Evolutionary conservation across 2,329 filamentous ascomycete species (phyloP).

Genomic region (Gaeumannomyces tritici): DNA sequence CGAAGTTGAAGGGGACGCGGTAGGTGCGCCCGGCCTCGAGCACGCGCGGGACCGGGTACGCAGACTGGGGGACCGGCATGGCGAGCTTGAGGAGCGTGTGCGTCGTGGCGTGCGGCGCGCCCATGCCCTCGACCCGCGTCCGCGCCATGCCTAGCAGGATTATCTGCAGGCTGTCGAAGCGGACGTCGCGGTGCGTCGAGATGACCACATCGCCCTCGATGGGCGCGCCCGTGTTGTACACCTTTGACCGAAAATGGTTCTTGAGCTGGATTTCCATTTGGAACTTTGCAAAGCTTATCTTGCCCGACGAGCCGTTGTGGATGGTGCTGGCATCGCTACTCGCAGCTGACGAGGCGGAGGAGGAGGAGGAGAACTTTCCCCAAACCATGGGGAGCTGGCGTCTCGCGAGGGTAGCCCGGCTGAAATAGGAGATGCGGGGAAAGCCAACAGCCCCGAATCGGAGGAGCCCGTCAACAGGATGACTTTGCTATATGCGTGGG

Average conservation of each 20-base stretch:
- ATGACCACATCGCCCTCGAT: conserved; percentile 40
- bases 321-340: conserved; percentile 6
- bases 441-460: neutral
- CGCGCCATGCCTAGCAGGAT: conserved; percentile 39
- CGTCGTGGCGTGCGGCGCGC: conserved; percentile 34
- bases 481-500: neutral
- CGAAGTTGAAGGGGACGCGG: conserved; percentile 47
- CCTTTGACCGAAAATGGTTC: conserved; percentile 43
- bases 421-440: neutral
- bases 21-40: conserved; percentile 39
- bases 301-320: conserved; percentile 7
- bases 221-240: conserved; percentile 45
- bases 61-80: conserved; percentile 40
- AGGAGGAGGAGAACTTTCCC: conserved; percentile 79
- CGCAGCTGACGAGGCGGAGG: conserved; percentile 49
- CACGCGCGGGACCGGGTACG: conserved; percentile 35
- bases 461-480: neutral
- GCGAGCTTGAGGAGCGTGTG: conserved; percentile 46
- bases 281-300: conserved; percentile 19
- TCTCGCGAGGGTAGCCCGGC: conserved; percentile 16
- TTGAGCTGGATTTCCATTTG: conserved; percentile 39
- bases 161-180: conserved; percentile 43
- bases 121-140: conserved; percentile 41
- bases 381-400: conserved; percentile 31
- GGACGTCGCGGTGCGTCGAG: conserved; percentile 31